Base-by-base conservation (phyloP, 2,329 filamentous ascomycete species). In the Colletotrichum sublineola region DNA sequence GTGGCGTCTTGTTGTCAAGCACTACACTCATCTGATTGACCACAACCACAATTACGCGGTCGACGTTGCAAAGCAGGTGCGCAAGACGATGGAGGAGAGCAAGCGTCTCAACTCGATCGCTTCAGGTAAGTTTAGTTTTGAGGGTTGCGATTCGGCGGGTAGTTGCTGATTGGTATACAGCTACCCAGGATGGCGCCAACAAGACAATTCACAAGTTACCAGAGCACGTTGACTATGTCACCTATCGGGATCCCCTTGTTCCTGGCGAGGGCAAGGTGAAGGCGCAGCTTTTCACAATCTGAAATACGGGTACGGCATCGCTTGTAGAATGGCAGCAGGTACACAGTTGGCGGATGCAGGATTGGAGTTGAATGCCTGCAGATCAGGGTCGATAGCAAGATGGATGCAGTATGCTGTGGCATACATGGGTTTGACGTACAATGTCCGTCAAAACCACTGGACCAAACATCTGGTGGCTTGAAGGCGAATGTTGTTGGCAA, bases 191-290 rank as follows among this genome's bases (percentile, higher is more conserved):
- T 42, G 56, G 48, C 36, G 15, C 29, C 42, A 68, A 68, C 12
- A 61, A 71, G 29, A 40, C 50, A 3, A n/a, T 69, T 14, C 36
- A 48, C 9, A 60, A 60, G 24, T 29, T 73, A 31, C 70, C 70
- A 7, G 15, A 14, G 11, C 18, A 5, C 2, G 31, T 60, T 11
- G 70, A 69, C 53, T 53, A 53, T 29, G 66, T 69, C 11, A 73
- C 53, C 2, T 73, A 73, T 14, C 44, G 66, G 14, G 71, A 67
- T 18, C 71, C 71, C 18, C 67, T 62, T 8, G 31, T 73, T 9
- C 61, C 71, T 38, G 42, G 8, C 5, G 58, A 9, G 44, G 38
- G 44, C 14, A 60, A 31, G 42, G 36, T 38, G 18, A 70, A 44
- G 61, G 3, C 31, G 33, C 55, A 63, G 15, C 36, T 56, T 9